phyloP scores from a whole-genome alignment of 148 eudicot genomes.

The Vaccinium corymbosum region DNA sequence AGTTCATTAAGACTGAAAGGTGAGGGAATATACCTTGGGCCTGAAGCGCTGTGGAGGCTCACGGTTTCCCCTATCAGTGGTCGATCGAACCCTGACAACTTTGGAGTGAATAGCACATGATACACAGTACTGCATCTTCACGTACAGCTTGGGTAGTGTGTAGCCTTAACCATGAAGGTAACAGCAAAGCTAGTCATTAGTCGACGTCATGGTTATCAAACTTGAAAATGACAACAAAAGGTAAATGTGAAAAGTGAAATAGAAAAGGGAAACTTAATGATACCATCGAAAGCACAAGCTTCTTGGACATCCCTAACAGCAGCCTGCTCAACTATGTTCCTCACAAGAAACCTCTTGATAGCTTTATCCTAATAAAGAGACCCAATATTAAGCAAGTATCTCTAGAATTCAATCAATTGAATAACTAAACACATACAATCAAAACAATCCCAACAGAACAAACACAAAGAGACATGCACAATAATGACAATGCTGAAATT shows the following conservation, averaged over 20 bases:
- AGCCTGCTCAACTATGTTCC: constrained; percentile 51
- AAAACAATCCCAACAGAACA: background rate
- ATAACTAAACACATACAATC: background rate
- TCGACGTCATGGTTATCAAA: background rate
- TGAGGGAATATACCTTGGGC: constrained; percentile 41
- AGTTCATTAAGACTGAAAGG: background rate
- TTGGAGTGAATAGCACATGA: constrained; percentile 86
- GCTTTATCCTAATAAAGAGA: constrained; percentile 32
- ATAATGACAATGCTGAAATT: background rate
- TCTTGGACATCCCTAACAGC: constrained; percentile 47
- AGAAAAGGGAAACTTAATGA: no score
- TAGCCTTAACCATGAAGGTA: constrained; percentile 35
- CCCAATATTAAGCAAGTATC: background rate
- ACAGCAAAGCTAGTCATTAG: background rate
- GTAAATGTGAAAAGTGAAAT: no score
- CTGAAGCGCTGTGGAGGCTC: constrained; percentile 70
- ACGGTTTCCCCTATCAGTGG: constrained; percentile 58
- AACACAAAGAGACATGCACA: background rate
- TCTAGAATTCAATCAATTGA: background rate
- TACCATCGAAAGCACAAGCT: constrained; percentile 42
- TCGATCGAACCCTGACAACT: constrained; percentile 62
- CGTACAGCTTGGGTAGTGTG: constrained; percentile 63
- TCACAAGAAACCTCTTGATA: constrained; percentile 47
- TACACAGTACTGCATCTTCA: constrained; percentile 73
- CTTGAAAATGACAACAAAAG: background rate